phyloP scores from a whole-genome alignment of 257 asterid species.

The Rehmannia glutinosa region DNA sequence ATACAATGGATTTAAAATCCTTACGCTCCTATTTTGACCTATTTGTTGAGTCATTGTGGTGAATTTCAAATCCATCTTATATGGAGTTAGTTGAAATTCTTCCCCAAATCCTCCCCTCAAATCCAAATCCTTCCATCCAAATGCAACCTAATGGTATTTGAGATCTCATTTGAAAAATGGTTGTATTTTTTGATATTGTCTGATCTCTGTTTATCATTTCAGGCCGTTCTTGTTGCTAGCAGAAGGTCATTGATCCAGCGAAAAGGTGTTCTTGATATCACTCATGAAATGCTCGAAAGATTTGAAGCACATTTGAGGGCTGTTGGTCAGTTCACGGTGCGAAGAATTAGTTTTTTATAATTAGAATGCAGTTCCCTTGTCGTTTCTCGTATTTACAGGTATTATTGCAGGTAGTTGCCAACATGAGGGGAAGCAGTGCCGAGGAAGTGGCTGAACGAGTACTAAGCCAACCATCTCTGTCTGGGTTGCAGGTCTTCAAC shows the following conservation, averaged over 20 bases:
- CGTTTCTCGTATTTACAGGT: conserved; percentile 6
- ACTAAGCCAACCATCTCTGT: conserved; percentile 59
- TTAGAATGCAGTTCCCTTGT: neutral
- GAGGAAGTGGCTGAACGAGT: conserved; percentile 76
- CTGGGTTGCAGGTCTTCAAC: conserved; percentile 71
- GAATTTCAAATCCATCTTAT: too few species aligned
- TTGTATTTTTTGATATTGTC: neutral
- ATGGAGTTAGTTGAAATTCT: too few species aligned
- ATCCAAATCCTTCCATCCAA: too few species aligned
- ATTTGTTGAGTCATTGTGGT: too few species aligned
- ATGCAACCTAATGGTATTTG: neutral
- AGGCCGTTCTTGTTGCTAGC: conserved; percentile 84
- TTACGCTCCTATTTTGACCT: too few species aligned
- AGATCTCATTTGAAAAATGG: neutral
- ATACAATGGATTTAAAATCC: too few species aligned
- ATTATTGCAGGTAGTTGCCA: conserved; percentile 59
- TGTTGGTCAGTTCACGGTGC: conserved; percentile 66
- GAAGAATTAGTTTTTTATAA: conserved; percentile 9
- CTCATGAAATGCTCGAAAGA: conserved; percentile 90
- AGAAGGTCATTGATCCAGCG: conserved; percentile 63
- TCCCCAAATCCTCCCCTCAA: too few species aligned
- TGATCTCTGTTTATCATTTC: conserved; percentile 10
- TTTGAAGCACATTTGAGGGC: conserved; percentile 83
- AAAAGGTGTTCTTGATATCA: conserved; percentile 57
- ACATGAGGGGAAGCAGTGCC: conserved; percentile 79